Evolutionary conservation across 2,329 filamentous ascomycete genomes (phyloP), one percentile per base, ranked within the genome.

Genomic region (Dothistroma septosporum): DNA sequence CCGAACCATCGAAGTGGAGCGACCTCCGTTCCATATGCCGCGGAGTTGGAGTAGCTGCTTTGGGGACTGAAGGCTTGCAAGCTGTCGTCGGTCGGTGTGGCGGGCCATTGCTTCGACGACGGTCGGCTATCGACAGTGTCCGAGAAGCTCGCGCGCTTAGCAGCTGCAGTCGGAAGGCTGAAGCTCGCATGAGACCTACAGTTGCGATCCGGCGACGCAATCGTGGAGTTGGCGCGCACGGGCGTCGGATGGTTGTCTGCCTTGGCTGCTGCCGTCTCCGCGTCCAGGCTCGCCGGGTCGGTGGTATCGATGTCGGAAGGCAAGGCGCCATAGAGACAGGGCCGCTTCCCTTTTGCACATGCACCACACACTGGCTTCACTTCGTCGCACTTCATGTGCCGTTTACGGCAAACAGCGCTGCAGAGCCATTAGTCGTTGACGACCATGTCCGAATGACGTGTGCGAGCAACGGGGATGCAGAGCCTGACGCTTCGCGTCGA

Each of bases 371-470:
- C 68, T 14, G 77, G 79, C 62, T 75, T 77, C 37, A 71, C 72
- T 70, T 82, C 80, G 63, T 81, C 79, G 66, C 80, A 82, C 70
- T 82, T 83, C 67, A 81, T 79, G 61, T 81, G 77, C 59, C 80
- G 72, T 50, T 70, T 70, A 2, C 71, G 63, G 57, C 71, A 73
- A 31, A 71, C 66, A 5, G 64, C 35, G 57, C 70, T 72, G 59
- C 22, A 31, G 31, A 53, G 24, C 31, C 14, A 57, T 32, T 12
- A 19, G 58, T 33, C 19, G 58, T 33, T 11, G 24, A 28, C 24
- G 24, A 28, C 4, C 31, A 16, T 60, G 14, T 47, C 16, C 21
- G 24, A 28, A 28, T 6, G 24, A 28, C 2, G 24, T 6, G 24
- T 28, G 6, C 6, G 6, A 28, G 6, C 3, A 3, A 28, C 2